Evolutionary conservation across 306 rosid species (phyloP).

Genomic region (Gynostemma pentaphyllum): DNA sequence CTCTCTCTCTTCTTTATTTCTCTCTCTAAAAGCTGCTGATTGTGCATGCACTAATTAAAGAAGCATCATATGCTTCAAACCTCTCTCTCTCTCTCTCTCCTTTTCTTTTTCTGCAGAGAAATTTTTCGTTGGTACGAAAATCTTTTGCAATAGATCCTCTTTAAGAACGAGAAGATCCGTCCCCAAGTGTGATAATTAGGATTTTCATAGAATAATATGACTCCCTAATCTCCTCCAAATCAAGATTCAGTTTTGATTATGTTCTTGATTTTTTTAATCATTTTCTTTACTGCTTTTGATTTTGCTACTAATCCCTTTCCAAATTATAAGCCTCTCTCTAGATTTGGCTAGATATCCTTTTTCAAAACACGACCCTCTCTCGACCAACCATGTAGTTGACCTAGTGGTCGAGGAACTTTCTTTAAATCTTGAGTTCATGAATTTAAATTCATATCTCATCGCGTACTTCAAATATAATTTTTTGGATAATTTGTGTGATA

Average conservation of each 20-base stretch:
- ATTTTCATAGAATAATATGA: background rate
- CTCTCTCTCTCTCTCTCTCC: background rate
- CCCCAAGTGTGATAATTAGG: background rate
- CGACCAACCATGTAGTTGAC: too few species aligned
- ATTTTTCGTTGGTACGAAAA: background rate
- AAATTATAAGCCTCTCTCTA: background rate
- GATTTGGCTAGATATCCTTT: too few species aligned
- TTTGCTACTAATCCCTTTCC: background rate
- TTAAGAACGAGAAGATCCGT: background rate
- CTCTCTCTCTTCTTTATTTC: background rate
- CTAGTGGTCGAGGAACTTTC: too few species aligned
- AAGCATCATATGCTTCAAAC: constrained; percentile 8
- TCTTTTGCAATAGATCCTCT: background rate
- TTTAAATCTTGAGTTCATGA: too few species aligned
- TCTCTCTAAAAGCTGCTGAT: constrained; percentile 5
- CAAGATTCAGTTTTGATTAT: background rate
- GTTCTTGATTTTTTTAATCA: background rate
- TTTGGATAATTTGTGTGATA: too few species aligned
- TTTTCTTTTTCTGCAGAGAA: background rate
- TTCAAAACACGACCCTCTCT: too few species aligned
- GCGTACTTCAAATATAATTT: too few species aligned
- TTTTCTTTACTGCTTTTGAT: background rate
- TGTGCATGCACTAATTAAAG: background rate
- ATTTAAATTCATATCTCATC: too few species aligned
- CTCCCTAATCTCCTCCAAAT: background rate